Evolutionary conservation across 2,329 filamentous ascomycete species (phyloP), one percentile per base, ranked within the genome.

Genomic region (Claviceps purpurea): DNA sequence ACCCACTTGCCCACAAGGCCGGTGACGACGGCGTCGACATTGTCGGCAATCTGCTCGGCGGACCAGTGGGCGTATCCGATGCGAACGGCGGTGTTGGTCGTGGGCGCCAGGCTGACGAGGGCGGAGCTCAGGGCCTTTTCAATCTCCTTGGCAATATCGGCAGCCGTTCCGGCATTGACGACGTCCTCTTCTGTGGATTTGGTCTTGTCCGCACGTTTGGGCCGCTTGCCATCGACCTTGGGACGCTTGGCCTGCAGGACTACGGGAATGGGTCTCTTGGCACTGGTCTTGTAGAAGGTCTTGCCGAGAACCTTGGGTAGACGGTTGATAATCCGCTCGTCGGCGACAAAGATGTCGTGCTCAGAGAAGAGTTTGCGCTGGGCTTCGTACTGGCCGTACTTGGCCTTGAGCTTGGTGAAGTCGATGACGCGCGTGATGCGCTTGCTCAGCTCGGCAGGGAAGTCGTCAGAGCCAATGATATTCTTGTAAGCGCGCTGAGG

Each of bases 301-400:
- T 95, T 97, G 60, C 91, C 93, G 13, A 98, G 81, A 2, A 83
- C 74, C 57, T 80, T 78, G 52, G 90, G 88, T 54, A 97, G 76
- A 30, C 75, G 72, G 65, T 78, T 83, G 63, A 84, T 75, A 61
- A 98, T 86, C 48, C 93, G 78, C 64, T 95, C 87, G 66, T 98
- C 93, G 50, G 87, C 91, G 53, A 98, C 77, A 73, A 98, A 97
- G 52, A 97, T 73, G 65, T 97, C 93, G 68, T 96, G 89, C 68
- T 95, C 88, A 45, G 81, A 74, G 56, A 85, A 79, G 39, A 98
- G 78, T 68, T 93, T 88, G 57, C 93, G 78, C 68, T 87, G 83
- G 50, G 81, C 82, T 73, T 98, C 93, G 70, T 88, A 98, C 55
- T 86, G 81, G 73, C 86, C 84, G 77, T 86, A 96, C 73, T 93